Base-by-base conservation (phyloP, 495 filamentous ascomycete species). In the Pyronema omphalodes region DNA sequence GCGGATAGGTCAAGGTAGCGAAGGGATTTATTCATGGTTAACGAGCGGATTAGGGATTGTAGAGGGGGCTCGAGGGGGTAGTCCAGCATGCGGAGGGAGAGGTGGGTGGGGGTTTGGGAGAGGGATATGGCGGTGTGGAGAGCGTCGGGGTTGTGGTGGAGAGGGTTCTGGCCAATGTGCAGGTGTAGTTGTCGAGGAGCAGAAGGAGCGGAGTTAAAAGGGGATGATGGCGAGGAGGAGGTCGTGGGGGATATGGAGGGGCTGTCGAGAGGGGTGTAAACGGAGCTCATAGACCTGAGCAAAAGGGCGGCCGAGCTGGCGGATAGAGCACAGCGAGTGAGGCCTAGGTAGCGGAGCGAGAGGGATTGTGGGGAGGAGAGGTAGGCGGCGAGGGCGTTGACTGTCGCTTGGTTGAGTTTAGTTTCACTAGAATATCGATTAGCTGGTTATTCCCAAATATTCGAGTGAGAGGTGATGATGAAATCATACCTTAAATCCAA, bases 61-160 rank as follows among this genome's bases (percentile, higher is more conserved):
- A 91, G 95, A 52, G 61, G 59, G 17, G 65, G 62, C 29, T 66
- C 63, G 44, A 57, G 61, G 7, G 58, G 63, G 46, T 84, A 94
- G 61, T 94, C 87, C 19, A 95, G 76, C 78, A 89, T 84, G 54
- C 83, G 75, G 73, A 98, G 81, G 17, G 79, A 80, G 18, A 98
- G 63, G 55, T 78, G 79, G 15, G 79, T 73, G 4, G 89, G 88
- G 0, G 83, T 79, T 44, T 76, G 61, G 23, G 75, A 74, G 36
- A 73, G 65, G 7, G 72, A 71, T 54, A 94, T 82, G 17, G 80
- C 80, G 36, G 79, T 73, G 37, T 82, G 78, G 33, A 98, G 72
- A 53, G 76, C 67, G 3, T 78, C 66, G 0, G 41, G 7, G 19
- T 78, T 75, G 60, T 75, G 75, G 58, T 88, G 83, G 23, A 95